Conservation (phyloP, 176 grass and related monocot species). For the Juncus effusus region DNA sequence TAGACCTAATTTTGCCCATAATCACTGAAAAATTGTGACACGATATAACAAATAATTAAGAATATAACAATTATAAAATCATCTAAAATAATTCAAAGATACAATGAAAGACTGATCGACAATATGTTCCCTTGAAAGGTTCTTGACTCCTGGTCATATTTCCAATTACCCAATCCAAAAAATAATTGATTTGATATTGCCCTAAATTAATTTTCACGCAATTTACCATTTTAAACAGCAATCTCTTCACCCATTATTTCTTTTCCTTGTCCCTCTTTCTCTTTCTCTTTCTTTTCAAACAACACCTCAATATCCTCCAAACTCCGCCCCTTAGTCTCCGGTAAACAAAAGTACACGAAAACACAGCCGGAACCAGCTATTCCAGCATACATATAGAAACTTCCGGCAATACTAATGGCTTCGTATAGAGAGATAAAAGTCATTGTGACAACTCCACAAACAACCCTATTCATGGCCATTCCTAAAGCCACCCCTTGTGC, state of each 20-base stretch:
- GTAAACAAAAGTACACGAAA: constrained; percentile 39
- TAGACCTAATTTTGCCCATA: too few species aligned
- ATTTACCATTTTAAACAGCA: constrained; percentile 18
- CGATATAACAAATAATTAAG: too few species aligned
- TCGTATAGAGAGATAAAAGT: constrained; percentile 51
- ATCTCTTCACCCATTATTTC: background rate
- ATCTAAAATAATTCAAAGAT: too few species aligned
- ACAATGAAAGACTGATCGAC: too few species aligned
- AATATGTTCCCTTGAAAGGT: too few species aligned
- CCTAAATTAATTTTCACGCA: too few species aligned
- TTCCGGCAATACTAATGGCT: constrained; percentile 40
- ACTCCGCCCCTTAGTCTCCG: constrained; percentile 43
- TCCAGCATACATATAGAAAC: constrained; percentile 50
- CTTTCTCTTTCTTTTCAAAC: constrained; percentile 25
- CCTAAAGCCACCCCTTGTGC: constrained; percentile 38
- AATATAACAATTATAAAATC: too few species aligned
- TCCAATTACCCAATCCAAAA: too few species aligned
- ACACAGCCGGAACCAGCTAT: constrained; percentile 6
- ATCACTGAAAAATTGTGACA: too few species aligned
- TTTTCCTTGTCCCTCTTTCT: background rate
- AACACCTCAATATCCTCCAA: constrained; percentile 44
- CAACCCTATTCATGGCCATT: constrained; percentile 37
- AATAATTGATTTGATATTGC: too few species aligned
- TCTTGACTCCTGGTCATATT: too few species aligned
- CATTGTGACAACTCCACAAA: constrained; percentile 34